Percentiles rank a stretch among this genome's conserved stretches.
Evolutionary conservation across 495 filamentous ascomycete species (phyloP).

Genomic region (Penicillium verhagenii): DNA sequence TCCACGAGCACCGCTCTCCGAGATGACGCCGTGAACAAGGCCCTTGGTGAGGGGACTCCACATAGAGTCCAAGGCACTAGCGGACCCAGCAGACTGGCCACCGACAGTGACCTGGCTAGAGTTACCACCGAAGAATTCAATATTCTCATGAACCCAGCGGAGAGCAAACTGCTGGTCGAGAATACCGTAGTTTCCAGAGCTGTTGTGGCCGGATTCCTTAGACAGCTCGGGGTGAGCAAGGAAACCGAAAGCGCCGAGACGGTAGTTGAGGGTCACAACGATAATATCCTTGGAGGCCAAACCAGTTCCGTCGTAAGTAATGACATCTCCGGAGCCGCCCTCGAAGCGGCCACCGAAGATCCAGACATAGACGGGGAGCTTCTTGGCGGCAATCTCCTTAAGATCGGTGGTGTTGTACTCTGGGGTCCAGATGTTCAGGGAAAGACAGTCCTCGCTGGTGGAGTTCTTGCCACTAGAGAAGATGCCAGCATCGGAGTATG

Average conservation of each 20-base stretch:
- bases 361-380: constrained; percentile 43
- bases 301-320: constrained; percentile 42
- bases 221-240: constrained; percentile 13
- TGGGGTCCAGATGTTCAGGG: constrained; percentile 30
- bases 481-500: constrained; percentile 8
- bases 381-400: constrained; percentile 8
- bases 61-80: constrained; percentile 29
- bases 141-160: constrained; percentile 33
- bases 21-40: constrained; percentile 8
- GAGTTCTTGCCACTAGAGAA: constrained; percentile 15
- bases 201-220: background rate
- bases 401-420: constrained; percentile 30
- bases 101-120: constrained; percentile 24
- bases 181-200: constrained; percentile 25
- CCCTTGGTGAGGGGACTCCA: constrained; percentile 10
- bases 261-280: constrained; percentile 42
- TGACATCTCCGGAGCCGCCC: constrained; percentile 17
- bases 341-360: constrained; percentile 36
- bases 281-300: constrained; percentile 32
- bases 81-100: constrained; percentile 50
- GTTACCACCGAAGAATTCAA: constrained; percentile 33
- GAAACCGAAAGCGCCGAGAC: constrained; percentile 34
- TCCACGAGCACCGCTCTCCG: constrained; percentile 19
- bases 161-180: constrained; percentile 28
- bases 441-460: constrained; percentile 35